These are phyloP conservation scores for Phialocephala sp. DNA, from an alignment of 2,329 filamentous ascomycete species.

Conservation along the genomic window DNA sequence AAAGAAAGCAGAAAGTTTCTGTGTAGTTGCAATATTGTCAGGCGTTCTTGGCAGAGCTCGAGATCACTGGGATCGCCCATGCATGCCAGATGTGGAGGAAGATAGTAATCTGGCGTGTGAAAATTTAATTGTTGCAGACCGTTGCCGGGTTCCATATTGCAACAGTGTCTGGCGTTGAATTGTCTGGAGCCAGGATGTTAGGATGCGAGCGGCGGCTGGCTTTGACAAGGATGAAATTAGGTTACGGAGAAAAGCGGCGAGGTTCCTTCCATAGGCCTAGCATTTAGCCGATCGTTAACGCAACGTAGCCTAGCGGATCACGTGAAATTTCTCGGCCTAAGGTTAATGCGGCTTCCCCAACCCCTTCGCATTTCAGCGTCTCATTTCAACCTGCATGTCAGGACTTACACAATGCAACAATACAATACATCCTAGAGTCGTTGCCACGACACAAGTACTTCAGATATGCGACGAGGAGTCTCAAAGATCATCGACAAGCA, in stretches of 20 bases:
- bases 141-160: background rate
- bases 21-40: background rate
- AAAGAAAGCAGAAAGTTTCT: background rate
- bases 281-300: background rate
- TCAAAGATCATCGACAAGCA: background rate
- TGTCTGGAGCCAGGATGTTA: background rate
- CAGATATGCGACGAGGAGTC: background rate
- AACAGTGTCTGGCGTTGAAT: background rate
- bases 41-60: background rate
- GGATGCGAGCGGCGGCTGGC: background rate
- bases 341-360: no score
- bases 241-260: background rate
- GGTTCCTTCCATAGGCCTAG: background rate
- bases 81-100: background rate
- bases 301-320: background rate
- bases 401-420: slow-evolving; percentile 8
- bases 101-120: background rate
- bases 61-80: background rate
- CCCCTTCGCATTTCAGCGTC: background rate
- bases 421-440: background rate
- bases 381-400: slow-evolving; percentile 1
- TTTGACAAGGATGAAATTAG: background rate
- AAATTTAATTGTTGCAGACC: background rate
- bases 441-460: background rate
- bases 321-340: background rate